Conservation (phyloP, 2,329 filamentous ascomycete species). For the Didymella glomerata region DNA sequence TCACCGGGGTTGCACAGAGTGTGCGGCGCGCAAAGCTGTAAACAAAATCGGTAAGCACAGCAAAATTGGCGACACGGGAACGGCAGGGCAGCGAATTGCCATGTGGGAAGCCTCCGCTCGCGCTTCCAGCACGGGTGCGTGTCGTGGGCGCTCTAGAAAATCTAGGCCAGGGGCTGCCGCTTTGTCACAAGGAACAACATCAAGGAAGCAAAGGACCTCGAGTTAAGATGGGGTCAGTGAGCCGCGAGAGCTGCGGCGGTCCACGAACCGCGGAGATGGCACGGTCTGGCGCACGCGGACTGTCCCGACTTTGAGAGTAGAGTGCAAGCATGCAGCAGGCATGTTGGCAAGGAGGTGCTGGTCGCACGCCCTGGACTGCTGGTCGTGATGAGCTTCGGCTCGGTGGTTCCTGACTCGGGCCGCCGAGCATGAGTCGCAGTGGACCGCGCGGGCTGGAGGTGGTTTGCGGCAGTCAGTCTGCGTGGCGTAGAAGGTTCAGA, state of each 20-base stretch:
- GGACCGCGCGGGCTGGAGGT: slow-evolving; percentile 8
- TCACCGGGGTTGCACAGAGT: background rate
- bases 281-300: slow-evolving; percentile 31
- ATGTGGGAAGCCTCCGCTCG: slow-evolving; percentile 5
- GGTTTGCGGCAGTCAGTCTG: background rate
- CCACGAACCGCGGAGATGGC: slow-evolving; percentile 33
- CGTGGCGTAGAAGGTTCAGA: background rate
- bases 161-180: slow-evolving; percentile 18
- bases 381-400: slow-evolving; percentile 21
- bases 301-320: slow-evolving; percentile 30
- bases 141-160: slow-evolving; percentile 1
- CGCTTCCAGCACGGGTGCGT: background rate
- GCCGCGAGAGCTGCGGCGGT: slow-evolving; percentile 20
- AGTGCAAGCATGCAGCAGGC: slow-evolving; percentile 23
- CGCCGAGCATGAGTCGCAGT: slow-evolving; percentile 17
- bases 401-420: slow-evolving; percentile 23
- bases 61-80: slow-evolving; percentile 2
- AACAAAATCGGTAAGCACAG: slow-evolving; percentile 4
- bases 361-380: slow-evolving; percentile 16
- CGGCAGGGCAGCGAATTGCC: slow-evolving; percentile 17
- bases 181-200: slow-evolving; percentile 2
- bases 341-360: slow-evolving; percentile 22
- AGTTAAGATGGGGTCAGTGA: slow-evolving; percentile 40
- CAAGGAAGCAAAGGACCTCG: slow-evolving; percentile 8
- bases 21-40: background rate